Evolutionary conservation across 2,329 filamentous ascomycete genomes (phyloP), one percentile per base, ranked within the genome.

Genomic region (Chalara sp.): DNA sequence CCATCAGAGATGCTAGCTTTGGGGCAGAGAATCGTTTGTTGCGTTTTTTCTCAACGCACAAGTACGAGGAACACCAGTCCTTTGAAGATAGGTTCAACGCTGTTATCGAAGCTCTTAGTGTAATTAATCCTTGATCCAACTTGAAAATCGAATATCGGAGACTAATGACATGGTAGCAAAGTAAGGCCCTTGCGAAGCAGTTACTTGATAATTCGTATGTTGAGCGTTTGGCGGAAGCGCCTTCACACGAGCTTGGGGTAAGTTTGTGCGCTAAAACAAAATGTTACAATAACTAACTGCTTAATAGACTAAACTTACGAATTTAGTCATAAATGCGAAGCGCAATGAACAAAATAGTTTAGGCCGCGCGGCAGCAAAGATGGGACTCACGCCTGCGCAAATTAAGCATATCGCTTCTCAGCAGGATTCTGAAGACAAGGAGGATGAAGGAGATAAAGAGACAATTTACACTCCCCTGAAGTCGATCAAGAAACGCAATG

Each of bases 141-240:
- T 47, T 11, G 12, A 30, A 60, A 56, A 13, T 40, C 3, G 56
- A 52, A 32, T 28, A 21, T 21, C 21, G 21, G 21, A 21, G 21
- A 21, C 21, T 37, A 37, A 37, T 37, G 31, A 42, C 6, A n/a
- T 28, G 21, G 32, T 31, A 55, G 53, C 32, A 32, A 6, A 49
- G 45, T 0, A 65, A 65, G 40, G 61, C 62, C 3, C 40, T 56
- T 1, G 61, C 56, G 39, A 65, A 65, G 40, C 56, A 60, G 35
- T 30, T 61, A 2, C 46, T 63, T 1, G 61, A 63, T 44, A 50
- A 58, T 6, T 28, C 50, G 1, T 61, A 55, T 39, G 42, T 58
- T 28, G 33, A 54, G 40, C 54, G 60, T n/a, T 37, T 62, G 21
- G 56, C 59, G 21, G 56, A 59, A 21, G 56, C 53, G 10, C 63